Conservation (phyloP, 164 flowering plant species). For the Saururus chinensis region DNA sequence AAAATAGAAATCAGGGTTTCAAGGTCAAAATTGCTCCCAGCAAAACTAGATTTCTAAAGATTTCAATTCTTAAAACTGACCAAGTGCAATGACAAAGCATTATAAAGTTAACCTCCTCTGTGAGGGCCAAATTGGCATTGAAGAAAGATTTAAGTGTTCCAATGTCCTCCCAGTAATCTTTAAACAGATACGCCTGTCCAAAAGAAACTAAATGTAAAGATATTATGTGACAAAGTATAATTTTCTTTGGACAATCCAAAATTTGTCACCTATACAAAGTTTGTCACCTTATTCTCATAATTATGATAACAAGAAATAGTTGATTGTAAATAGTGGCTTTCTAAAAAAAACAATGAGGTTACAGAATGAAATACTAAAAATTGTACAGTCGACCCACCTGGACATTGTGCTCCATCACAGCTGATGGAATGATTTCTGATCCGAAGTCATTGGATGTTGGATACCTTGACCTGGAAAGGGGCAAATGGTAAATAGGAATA, state of each 20-base stretch:
- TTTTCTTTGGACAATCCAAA: neutral
- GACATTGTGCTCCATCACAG: conserved; percentile 65
- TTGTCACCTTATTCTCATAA: neutral
- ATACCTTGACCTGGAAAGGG: conserved; percentile 37
- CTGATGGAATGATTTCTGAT: conserved; percentile 87
- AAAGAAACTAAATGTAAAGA: neutral
- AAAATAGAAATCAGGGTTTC: neutral
- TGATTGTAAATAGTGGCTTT: neutral
- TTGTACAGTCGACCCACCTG: conserved; percentile 28
- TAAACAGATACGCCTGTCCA: conserved; percentile 76
- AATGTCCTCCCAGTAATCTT: conserved; percentile 98
- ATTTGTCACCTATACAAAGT: neutral
- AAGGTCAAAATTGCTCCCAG: too few species aligned
- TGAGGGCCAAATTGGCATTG: conserved; percentile 87
- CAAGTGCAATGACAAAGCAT: neutral
- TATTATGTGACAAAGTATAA: neutral
- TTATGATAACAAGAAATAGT: neutral
- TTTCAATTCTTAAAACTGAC: neutral
- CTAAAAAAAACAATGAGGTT: neutral
- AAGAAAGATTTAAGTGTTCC: conserved; percentile 86
- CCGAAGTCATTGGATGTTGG: conserved; percentile 94
- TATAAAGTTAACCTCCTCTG: conserved; percentile 50
- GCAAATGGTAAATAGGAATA: too few species aligned
- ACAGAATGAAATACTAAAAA: neutral
- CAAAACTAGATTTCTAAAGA: too few species aligned